Evolutionary conservation across 1,284 basidiomycete genomes (phyloP).

Genomic region (Kalmanozyma brasiliensis): DNA sequence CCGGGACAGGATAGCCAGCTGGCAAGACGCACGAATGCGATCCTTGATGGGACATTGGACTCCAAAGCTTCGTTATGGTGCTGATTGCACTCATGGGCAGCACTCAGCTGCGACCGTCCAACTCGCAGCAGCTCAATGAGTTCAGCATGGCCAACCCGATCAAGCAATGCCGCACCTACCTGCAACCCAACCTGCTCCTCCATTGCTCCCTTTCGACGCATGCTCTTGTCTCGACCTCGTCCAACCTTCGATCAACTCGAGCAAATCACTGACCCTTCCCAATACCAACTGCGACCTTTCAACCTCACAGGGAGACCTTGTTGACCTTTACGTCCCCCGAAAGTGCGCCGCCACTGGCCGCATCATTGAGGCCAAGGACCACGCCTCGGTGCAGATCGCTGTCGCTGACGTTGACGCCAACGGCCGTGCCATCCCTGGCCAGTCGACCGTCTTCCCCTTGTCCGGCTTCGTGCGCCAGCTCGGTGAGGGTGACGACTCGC

Average conservation of each 20-base stretch:
- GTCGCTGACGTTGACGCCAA: slow-evolving; percentile 93
- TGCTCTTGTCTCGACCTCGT: slow-evolving; percentile 3
- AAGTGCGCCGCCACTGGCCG: slow-evolving; percentile 86
- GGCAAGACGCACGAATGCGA: too few species aligned
- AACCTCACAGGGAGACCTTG: slow-evolving; percentile 85
- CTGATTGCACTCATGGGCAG: too few species aligned
- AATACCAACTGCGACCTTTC: slow-evolving; percentile 3
- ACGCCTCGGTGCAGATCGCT: slow-evolving; percentile 96
- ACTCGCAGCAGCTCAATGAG: too few species aligned
- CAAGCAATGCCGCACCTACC: too few species aligned
- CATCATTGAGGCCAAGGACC: slow-evolving; percentile 97
- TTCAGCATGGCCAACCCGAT: too few species aligned
- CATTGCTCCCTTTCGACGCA: slow-evolving; percentile 3
- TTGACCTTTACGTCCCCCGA: slow-evolving; percentile 99
- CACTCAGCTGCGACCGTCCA: too few species aligned
- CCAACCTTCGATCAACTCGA: not conserved
- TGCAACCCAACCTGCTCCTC: slow-evolving; percentile 1
- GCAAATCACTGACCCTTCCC: slow-evolving; percentile 20
- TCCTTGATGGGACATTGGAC: too few species aligned
- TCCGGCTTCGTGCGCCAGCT: slow-evolving; percentile 92
- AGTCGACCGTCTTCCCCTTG: slow-evolving; percentile 89
- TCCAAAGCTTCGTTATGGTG: too few species aligned
- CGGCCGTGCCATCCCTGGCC: slow-evolving; percentile 84
- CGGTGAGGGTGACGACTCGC: slow-evolving; percentile 95
- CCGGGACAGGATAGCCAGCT: too few species aligned